phyloP scores from a whole-genome alignment of 1,284 basidiomycete genomes.

The Cutaneotrichosporon sp. region DNA sequence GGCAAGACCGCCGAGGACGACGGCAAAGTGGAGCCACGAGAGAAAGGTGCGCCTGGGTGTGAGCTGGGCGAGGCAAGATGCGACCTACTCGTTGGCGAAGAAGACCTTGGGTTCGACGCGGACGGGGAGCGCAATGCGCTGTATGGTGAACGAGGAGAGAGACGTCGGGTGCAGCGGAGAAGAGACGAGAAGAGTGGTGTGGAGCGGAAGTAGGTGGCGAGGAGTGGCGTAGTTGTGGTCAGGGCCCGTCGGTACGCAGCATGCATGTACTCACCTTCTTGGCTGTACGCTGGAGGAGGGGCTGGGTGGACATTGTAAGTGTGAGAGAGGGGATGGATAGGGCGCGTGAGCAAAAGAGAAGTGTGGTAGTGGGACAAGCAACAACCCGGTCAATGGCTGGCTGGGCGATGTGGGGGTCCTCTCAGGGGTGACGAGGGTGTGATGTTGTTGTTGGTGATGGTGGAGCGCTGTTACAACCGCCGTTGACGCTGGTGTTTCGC shows the following conservation, averaged over 20 bases:
- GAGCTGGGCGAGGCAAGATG: neutral
- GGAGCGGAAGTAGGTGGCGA: slow-evolving; percentile 25
- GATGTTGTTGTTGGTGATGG: neutral
- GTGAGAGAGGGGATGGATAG: neutral
- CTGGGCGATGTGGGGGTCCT: too few relatives aligned
- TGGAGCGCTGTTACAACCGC: neutral
- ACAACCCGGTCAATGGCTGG: too few relatives aligned
- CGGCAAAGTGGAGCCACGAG: slow-evolving; percentile 93
- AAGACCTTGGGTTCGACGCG: slow-evolving; percentile 85
- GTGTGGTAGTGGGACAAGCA: too few relatives aligned
- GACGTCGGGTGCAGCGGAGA: slow-evolving; percentile 7
- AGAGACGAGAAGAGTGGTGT: neutral
- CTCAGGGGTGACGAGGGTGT: neutral
- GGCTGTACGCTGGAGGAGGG: slow-evolving; percentile 91
- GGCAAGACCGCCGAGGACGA: slow-evolving; percentile 84
- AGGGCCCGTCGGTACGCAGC: neutral
- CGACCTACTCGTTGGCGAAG: slow-evolving; percentile 81
- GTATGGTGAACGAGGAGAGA: slow-evolving; percentile 10
- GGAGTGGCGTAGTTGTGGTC: slow-evolving; percentile 4
- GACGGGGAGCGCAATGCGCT: slow-evolving; percentile 87
- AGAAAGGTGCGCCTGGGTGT: slow-evolving; percentile 64
- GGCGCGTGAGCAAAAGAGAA: neutral
- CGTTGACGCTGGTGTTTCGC: too few relatives aligned
- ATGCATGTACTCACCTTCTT: slow-evolving; percentile 54
- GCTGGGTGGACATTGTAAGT: slow-evolving; percentile 86